Evolutionary conservation across 352 stramenopile genomes (phyloP).

Genomic region (Phytophthora uliginosa): DNA sequence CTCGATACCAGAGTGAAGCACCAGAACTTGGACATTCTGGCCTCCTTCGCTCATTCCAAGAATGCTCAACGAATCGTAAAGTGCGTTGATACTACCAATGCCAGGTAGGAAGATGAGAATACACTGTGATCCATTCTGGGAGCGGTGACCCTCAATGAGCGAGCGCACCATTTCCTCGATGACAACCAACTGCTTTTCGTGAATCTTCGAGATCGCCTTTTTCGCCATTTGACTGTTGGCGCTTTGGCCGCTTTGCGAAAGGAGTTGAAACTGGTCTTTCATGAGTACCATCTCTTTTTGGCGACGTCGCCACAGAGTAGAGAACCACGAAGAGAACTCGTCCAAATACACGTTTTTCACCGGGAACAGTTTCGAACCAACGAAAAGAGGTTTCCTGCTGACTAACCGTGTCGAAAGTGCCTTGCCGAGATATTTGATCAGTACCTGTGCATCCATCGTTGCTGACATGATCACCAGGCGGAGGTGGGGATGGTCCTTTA

Average conservation of each 20-base stretch:
- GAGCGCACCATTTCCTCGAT: constrained; percentile 68
- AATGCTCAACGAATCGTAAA: constrained; percentile 82
- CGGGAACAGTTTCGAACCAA: constrained; percentile 84
- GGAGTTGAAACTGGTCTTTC: constrained; percentile 45
- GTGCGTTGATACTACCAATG: constrained; percentile 93
- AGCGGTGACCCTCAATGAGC: constrained; percentile 58
- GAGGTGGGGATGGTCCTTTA: constrained; percentile 73
- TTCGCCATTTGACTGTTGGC: constrained; percentile 65
- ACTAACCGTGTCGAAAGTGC: constrained; percentile 59
- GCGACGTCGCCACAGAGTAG: constrained; percentile 41
- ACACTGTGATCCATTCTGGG: constrained; percentile 55
- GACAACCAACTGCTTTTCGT: constrained; percentile 70
- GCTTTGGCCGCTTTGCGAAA: constrained; percentile 37
- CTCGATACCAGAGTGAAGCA: constrained; percentile 80
- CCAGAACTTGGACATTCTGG: constrained; percentile 58
- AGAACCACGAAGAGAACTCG: constrained; percentile 51
- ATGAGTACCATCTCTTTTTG: constrained; percentile 62
- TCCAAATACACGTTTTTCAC: constrained; percentile 80
- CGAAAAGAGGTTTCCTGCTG: constrained; percentile 75
- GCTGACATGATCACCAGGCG: constrained; percentile 97
- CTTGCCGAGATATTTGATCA: constrained; percentile 91
- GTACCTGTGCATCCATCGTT: constrained; percentile 95
- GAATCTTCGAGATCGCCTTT: constrained; percentile 62
- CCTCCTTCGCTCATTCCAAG: constrained; percentile 28
- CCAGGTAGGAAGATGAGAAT: constrained; percentile 98